Evolutionary conservation across 2,329 filamentous ascomycete genomes (phyloP).

Genomic region (Colletotrichum sp.): DNA sequence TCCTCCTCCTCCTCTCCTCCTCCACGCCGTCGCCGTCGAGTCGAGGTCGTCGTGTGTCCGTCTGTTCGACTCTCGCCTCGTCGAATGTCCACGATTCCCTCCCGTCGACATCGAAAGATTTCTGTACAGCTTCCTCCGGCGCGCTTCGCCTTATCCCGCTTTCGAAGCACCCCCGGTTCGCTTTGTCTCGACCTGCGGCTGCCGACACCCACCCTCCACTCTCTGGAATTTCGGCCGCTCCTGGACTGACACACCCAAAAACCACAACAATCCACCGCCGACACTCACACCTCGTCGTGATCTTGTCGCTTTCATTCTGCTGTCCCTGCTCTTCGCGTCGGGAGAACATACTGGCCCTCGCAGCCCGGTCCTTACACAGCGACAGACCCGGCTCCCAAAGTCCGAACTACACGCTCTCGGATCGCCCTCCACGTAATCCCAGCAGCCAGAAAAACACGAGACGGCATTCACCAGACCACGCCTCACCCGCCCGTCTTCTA

Average conservation of each 20-base stretch:
- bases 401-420: neutral
- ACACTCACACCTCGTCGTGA: neutral
- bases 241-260: conserved; percentile 15
- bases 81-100: neutral
- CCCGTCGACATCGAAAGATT: neutral
- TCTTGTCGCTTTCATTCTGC: conserved; percentile 1
- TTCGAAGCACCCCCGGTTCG: conserved; percentile 12
- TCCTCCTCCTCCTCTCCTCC: neutral
- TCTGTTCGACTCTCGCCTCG: neutral
- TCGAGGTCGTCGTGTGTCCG: neutral
- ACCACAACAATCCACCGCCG: conserved; percentile 18
- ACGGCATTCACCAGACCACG: neutral
- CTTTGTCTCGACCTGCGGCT: conserved; percentile 19
- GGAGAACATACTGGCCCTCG: neutral
- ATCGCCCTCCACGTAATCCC: conserved; percentile 8
- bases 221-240: conserved; percentile 21
- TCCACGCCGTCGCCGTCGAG: neutral
- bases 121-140: neutral
- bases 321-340: neutral
- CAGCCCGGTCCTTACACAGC: neutral
- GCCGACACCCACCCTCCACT: conserved; percentile 13
- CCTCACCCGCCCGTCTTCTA: neutral
- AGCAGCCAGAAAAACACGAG: conserved; percentile 16
- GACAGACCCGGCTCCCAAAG: neutral
- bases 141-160: neutral